A percentile compares a stretch with the other conserved stretches of the same genome.
Conservation (phyloP, 257 asterid species). For the Salvia splendens region DNA sequence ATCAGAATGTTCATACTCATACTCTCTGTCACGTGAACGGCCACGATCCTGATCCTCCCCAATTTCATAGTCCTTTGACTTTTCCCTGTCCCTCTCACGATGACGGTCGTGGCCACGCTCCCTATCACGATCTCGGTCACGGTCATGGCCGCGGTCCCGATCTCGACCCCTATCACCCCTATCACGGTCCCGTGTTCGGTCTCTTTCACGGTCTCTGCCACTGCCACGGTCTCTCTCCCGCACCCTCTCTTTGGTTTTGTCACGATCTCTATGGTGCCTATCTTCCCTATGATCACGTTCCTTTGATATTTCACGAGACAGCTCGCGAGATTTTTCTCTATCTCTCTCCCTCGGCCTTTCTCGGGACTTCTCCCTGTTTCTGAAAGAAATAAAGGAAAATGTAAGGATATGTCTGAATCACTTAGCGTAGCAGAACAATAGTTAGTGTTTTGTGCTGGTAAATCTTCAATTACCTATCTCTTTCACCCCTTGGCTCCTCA, state of each 20-base stretch:
- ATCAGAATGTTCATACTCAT: conserved; percentile 47
- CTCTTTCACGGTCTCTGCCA: conserved; percentile 57
- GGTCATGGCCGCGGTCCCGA: conserved; percentile 52
- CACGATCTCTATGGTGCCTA: conserved; percentile 87
- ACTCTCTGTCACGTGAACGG: conserved; percentile 53
- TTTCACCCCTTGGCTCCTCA: conserved; percentile 88
- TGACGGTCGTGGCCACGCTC: conserved; percentile 42
- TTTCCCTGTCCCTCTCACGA: conserved; percentile 57
- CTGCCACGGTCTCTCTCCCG: conserved; percentile 67
- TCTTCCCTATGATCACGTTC: conserved; percentile 91
- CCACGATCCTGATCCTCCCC: conserved; percentile 57
- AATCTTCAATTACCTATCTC: conserved; percentile 54
- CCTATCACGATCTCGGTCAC: conserved; percentile 41
- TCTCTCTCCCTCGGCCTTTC: conserved; percentile 79
- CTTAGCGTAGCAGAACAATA: background rate
- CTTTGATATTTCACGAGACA: conserved; percentile 70
- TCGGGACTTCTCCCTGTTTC: conserved; percentile 88
- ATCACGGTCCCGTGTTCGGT: conserved; percentile 57
- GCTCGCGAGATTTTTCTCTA: conserved; percentile 69
- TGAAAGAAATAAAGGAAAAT: conserved; percentile 16
- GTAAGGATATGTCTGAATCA: background rate
- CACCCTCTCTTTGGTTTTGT: conserved; percentile 66
- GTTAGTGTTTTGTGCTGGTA: background rate
- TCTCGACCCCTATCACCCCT: conserved; percentile 53
- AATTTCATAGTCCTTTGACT: conserved; percentile 46